Evolutionary conservation across 2,329 filamentous ascomycete species (phyloP), one percentile per base, ranked within the genome.

Genomic region (Helminthosporium solani): DNA sequence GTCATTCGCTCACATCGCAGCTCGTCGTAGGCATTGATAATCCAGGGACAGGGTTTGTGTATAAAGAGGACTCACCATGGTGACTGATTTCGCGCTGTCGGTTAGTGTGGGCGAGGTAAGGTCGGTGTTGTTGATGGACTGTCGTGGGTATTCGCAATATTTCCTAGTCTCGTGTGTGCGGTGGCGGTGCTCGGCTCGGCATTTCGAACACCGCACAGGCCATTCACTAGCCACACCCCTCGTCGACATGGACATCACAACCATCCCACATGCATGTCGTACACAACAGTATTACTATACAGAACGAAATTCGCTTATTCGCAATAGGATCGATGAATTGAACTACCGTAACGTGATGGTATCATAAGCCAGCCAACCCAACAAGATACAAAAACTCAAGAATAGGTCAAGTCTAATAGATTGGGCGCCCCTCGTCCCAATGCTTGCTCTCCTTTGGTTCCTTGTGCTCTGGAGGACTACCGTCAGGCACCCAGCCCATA

Each of bases 371-470:
- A 31, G 14, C 36, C 31, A 28, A 21, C 18, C 21, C 35, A n/a
- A n/a, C 27, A 33, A n/a, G 31, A 12, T 42, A 38, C 34, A 38
- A 31, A 21, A 42, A 42, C 30, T 40, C 27, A 46, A 46, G 45
- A 33, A 50, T 47, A 50, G 2, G 14, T 34, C n/a, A 48, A 31
- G 33, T 42, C 47, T 60, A 78, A 58, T 78, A 78, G 40, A 76
- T 70, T 36, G 73, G 67, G 54, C 71, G 66, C 8, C 72, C 70
- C 52, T 78, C 76, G 39, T 78, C 70, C 76, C 76, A 78, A 36
- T 53, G 51, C 55, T 67, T 66, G 44, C 54, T 54, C 42, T 70
- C 64, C 43, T 62, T 62, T 54, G 59, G 61, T 38, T 63, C 60
- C 21, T 56, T 62, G 20, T 57, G 54, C 11, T 63, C 60, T 35